A percentile compares a stretch with the other conserved stretches of the same genome.
Conservation (phyloP, 352 stramenopile species). For the Peronospora farinosa region DNA sequence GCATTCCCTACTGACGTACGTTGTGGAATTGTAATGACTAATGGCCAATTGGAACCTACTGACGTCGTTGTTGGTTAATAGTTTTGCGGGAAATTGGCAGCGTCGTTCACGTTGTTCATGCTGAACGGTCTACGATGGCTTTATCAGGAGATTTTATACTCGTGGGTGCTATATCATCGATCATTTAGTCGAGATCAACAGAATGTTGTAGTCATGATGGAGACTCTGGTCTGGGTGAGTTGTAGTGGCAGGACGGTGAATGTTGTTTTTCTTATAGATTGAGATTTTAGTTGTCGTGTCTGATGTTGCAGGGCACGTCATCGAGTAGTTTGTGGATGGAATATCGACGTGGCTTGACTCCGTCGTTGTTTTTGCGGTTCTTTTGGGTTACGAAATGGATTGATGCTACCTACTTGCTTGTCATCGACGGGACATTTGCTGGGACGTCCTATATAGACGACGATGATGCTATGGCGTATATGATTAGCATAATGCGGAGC, state of each 20-base stretch:
- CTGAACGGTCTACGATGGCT: slow-evolving; percentile 48
- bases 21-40: too few relatives aligned
- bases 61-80: slow-evolving; percentile 13
- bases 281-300: not conserved
- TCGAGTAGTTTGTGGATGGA: slow-evolving; percentile 69
- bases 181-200: slow-evolving; percentile 24
- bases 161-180: slow-evolving; percentile 33
- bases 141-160: slow-evolving; percentile 34
- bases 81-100: slow-evolving; percentile 60
- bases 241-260: not conserved
- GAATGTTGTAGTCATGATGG: slow-evolving; percentile 43
- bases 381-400: slow-evolving; percentile 66
- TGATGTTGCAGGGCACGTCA: slow-evolving; percentile 31
- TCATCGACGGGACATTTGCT: slow-evolving; percentile 30
- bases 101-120: slow-evolving; percentile 41
- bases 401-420: slow-evolving; percentile 36
- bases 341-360: slow-evolving; percentile 53
- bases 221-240: slow-evolving; percentile 56
- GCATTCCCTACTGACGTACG: slow-evolving; percentile 58
- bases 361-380: slow-evolving; percentile 45
- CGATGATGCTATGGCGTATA: slow-evolving; percentile 2
- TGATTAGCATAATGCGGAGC: slow-evolving; percentile 23
- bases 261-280: not conserved
- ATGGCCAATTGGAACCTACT: slow-evolving; percentile 4
- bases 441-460: not conserved